phyloP scores from a whole-genome alignment of 345 rosid species.

The Pistacia integerrima region DNA sequence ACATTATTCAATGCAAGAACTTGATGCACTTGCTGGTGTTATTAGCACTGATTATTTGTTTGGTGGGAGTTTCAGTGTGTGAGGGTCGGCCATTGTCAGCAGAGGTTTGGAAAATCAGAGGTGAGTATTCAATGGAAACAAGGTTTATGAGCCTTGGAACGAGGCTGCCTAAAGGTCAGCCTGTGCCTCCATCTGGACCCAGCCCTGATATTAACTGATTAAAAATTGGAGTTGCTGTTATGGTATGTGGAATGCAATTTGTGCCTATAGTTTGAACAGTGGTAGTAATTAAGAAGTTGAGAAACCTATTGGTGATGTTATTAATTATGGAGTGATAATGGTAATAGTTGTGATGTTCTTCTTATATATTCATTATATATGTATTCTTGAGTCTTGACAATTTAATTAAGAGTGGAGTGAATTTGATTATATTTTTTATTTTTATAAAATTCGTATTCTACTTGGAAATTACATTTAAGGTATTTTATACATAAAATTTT shows the following conservation, averaged over 20 bases:
- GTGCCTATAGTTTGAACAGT: no score
- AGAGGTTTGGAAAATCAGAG: background rate
- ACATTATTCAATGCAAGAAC: conserved; percentile 10
- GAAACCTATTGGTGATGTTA: no score
- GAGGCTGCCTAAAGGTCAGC: conserved; percentile 47
- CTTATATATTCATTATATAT: background rate
- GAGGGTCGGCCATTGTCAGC: conserved; percentile 27
- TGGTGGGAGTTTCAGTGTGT: conserved; percentile 20
- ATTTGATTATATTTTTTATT: no score
- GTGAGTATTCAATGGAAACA: background rate
- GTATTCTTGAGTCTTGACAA: no score
- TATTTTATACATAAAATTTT: no score
- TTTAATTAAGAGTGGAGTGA: no score
- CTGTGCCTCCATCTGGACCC: conserved; percentile 52
- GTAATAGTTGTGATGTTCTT: conserved; percentile 15
- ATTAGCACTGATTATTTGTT: conserved; percentile 10
- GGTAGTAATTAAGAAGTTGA: no score
- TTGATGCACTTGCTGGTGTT: conserved; percentile 14
- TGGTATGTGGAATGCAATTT: background rate
- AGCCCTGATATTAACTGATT: conserved; percentile 38
- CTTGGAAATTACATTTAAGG: no score
- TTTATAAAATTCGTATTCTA: no score
- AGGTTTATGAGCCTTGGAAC: conserved; percentile 19
- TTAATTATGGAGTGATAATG: background rate
- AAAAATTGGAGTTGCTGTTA: background rate